phyloP scores from a whole-genome alignment of 495 filamentous ascomycete genomes.

The Alectoria sarmentosa region DNA sequence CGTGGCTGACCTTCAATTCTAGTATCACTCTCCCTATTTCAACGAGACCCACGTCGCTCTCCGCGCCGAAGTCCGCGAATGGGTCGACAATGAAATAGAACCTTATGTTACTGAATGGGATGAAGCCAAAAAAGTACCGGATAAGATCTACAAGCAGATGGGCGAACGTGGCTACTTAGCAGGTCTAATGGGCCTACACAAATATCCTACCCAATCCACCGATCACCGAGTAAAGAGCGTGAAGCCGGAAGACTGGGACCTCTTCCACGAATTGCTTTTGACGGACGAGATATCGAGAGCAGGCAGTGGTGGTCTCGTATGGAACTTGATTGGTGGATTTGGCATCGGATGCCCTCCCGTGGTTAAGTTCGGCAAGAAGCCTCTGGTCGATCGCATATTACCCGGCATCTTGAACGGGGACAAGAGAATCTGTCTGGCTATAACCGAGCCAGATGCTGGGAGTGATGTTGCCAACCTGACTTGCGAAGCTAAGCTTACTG shows the following conservation, averaged over 20 bases:
- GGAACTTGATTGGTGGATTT: conserved; percentile 93
- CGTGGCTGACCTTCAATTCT: conserved; percentile 21
- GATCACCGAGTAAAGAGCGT: conserved; percentile 67
- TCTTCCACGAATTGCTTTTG: conserved; percentile 93
- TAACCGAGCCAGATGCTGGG: conserved; percentile 76
- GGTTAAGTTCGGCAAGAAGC: conserved; percentile 86
- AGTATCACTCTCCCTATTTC: conserved; percentile 96
- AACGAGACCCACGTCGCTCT: conserved; percentile 88
- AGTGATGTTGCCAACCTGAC: conserved; percentile 90
- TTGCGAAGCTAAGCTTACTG: conserved; percentile 86
- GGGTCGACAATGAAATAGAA: conserved; percentile 86
- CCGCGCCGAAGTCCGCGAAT: conserved; percentile 81
- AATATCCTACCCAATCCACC: conserved; percentile 68
- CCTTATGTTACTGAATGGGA: conserved; percentile 95
- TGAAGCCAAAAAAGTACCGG: conserved; percentile 81
- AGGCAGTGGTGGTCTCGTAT: conserved; percentile 92
- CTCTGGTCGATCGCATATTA: conserved; percentile 72
- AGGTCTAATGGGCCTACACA: conserved; percentile 71
- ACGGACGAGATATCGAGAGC: conserved; percentile 89
- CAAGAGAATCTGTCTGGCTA: conserved; percentile 89
- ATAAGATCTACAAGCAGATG: conserved; percentile 89
- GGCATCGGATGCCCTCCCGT: conserved; percentile 90
- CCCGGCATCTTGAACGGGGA: conserved; percentile 85
- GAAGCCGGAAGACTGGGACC: conserved; percentile 84
- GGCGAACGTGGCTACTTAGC: conserved; percentile 88